Conservation (phyloP, 495 filamentous ascomycete genomes). For the Cryomyces antarcticus region DNA sequence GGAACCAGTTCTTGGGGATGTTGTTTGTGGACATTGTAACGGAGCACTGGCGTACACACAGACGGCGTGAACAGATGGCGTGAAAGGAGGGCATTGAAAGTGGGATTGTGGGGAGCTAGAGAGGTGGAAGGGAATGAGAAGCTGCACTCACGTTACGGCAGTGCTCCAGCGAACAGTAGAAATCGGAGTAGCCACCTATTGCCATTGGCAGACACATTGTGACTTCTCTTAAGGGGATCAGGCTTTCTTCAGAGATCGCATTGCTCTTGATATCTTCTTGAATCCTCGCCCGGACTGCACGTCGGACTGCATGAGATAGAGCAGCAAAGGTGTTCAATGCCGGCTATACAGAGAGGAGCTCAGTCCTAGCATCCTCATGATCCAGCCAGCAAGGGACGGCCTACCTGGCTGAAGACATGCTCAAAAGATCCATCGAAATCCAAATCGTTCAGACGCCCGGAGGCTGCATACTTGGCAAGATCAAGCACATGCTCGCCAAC, state of each 20-base stretch:
- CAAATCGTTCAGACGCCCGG: conserved; percentile 3
- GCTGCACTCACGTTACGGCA: conserved; percentile 6
- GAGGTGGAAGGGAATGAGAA: background rate
- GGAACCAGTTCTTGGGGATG: conserved; percentile 10
- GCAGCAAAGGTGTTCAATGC: conserved; percentile 12
- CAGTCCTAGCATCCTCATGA: background rate
- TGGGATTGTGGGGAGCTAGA: background rate
- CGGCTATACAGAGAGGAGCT: conserved; percentile 1
- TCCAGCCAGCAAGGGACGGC: background rate
- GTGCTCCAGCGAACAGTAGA: conserved; percentile 19
- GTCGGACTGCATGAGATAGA: conserved; percentile 4
- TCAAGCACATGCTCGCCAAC: conserved; percentile 11
- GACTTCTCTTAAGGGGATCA: conserved; percentile 5
- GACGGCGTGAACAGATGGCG: background rate
- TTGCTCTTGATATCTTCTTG: conserved; percentile 2
- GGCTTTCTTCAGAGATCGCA: background rate
- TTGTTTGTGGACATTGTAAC: conserved; percentile 4
- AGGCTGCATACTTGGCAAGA: conserved; percentile 5
- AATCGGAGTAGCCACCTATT: conserved; percentile 12
- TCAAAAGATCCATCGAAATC: conserved; percentile 4
- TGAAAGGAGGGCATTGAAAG: background rate
- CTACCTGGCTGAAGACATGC: background rate
- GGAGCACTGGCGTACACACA: conserved; percentile 3
- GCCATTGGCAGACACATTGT: conserved; percentile 11
- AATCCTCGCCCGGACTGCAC: conserved; percentile 6